Conservation (phyloP, 2,329 filamentous ascomycete genomes). For the Talaromyces sp. region DNA sequence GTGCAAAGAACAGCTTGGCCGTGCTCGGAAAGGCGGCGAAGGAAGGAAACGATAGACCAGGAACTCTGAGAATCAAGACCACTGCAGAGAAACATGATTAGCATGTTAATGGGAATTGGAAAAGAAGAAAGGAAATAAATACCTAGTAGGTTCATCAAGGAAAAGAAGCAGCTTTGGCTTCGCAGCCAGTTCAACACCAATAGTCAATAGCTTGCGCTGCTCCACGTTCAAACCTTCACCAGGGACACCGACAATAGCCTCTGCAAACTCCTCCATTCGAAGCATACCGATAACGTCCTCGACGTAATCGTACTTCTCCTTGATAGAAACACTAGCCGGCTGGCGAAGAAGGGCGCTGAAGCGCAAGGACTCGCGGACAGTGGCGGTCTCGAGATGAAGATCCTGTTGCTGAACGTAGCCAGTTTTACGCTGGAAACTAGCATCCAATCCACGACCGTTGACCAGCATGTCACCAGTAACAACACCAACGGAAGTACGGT, state of each 20-base stretch:
- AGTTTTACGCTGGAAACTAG: constrained; percentile 64
- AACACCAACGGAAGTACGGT: constrained; percentile 62
- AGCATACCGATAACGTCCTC: constrained; percentile 79
- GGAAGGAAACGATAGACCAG: constrained; percentile 78
- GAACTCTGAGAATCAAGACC: constrained; percentile 88
- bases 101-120: neutral
- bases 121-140: neutral
- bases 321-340: constrained; percentile 65
- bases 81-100: constrained; percentile 36
- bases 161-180: constrained; percentile 87
- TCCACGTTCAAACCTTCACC: constrained; percentile 70
- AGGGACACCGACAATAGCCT: constrained; percentile 81
- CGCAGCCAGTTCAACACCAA: constrained; percentile 89
- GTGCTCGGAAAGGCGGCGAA: constrained; percentile 80
- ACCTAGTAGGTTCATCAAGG: constrained; percentile 74
- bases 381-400: constrained; percentile 78
- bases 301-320: constrained; percentile 80
- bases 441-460: constrained; percentile 58
- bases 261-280: constrained; percentile 86
- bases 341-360: constrained; percentile 87
- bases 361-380: constrained; percentile 80
- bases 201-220: constrained; percentile 73
- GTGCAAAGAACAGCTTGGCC: constrained; percentile 87
- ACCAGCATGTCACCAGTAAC: constrained; percentile 67
- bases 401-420: constrained; percentile 71